Base-by-base conservation (phyloP, 257 asterid genomes). In the Striga asiatica region DNA sequence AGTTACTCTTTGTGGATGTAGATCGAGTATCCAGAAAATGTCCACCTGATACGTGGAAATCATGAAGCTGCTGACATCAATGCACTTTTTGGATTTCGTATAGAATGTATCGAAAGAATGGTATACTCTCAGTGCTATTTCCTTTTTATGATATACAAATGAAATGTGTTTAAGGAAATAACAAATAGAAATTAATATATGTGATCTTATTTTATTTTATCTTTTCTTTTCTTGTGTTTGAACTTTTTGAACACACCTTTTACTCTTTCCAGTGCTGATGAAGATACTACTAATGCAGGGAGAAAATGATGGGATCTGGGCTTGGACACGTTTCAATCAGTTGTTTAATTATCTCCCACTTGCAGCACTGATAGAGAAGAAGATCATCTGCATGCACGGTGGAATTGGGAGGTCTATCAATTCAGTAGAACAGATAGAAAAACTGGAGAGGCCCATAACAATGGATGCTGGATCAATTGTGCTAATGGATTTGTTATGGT, bases 61-160 rank as follows among this genome's bases (percentile, higher is more conserved):
- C 99, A 92, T 46, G 99, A 92, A 81, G 95, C 95, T 73, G 97
- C 99, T 50, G 99, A 92, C 71, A 92, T 92, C 41, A 92, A 92
- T 72, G 99, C 99, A 32, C 93, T 92, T 35, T 92, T 88, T 72
- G 99, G 99, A 62, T 92, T 92, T 71, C 95, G 99, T 58, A 85
- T 92, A 65, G 99, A 92, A 78, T 92, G 99, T 76, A 88, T 92
- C 27, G 99, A 92, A 71, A 82, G 99, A 76, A 92, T 92, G 99
- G 97, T 92, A 81, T 61, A 80, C 68, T 41, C 51, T 20, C 18
- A 52, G 17, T 47, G 25, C 25, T 7, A 25, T 24, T 42, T 28
- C 19, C 28, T 9, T 52, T n/a, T 12, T 59, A 2, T 3, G 7
- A 41, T 41, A 14, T 41, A 41, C 20, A 21, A 17, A 19, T n/a